Conservation (phyloP, 139 green algal genomes). For the Eudorina sp. region DNA sequence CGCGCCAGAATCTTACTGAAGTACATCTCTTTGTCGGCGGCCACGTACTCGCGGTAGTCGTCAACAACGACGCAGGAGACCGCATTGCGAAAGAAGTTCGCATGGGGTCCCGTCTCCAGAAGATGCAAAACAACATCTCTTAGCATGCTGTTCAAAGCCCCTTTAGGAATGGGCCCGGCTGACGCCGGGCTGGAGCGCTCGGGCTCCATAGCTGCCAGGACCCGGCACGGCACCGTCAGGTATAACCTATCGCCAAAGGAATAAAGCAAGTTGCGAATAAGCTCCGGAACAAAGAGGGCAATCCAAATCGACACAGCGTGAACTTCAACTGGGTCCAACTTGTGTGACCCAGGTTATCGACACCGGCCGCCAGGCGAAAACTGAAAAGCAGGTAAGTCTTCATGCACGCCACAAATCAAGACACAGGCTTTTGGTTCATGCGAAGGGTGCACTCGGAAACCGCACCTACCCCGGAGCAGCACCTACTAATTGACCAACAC, state of each 20-base stretch:
- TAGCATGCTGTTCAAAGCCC: neutral
- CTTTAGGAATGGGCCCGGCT: neutral
- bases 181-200: slow-evolving; percentile 4
- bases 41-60: slow-evolving; percentile 39
- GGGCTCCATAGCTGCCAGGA: slow-evolving; percentile 5
- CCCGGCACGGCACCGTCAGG: neutral
- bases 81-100: slow-evolving; percentile 21
- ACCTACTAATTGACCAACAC: neutral
- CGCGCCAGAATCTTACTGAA: slow-evolving; percentile 5
- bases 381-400: neutral
- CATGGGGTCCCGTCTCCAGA: neutral
- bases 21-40: slow-evolving; percentile 2
- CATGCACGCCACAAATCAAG: neutral
- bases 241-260: neutral
- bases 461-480: slow-evolving; percentile 3
- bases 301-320: neutral
- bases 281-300: neutral
- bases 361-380: neutral
- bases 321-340: neutral
- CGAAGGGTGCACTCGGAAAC: neutral
- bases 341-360: slow-evolving; percentile 6
- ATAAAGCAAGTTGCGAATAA: neutral
- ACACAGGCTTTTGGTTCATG: neutral
- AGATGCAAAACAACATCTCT: neutral
- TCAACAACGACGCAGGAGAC: neutral